Base-by-base conservation (phyloP, 202 grass and related monocot species). In the Zoysia matrella region DNA sequence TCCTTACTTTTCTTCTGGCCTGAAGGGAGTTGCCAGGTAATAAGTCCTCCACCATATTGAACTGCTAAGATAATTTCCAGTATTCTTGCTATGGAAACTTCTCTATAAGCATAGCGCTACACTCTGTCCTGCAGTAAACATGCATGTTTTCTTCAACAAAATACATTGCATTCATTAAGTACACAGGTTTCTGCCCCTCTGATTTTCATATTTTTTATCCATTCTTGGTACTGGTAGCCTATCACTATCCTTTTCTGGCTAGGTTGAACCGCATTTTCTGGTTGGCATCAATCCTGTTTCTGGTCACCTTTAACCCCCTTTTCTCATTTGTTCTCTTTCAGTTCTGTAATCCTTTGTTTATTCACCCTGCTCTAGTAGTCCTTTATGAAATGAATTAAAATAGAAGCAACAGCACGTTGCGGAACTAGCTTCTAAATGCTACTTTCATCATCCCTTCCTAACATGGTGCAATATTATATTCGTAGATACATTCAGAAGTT, bases 1-100 rank as follows among this genome's bases (percentile, higher is more conserved):
- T 85, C 95, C 95, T 55, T 98, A 95, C 83, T 98, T 98, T 69
- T 36, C 89, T 79, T 98, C 90, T 90, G 95, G 95, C 73, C 80
- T 98, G 82, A 98, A 98, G 80, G 95, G 95, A 70, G 95, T 95
- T 95, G 95, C 95, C 46, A 95, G 95, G 95, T 99, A 93, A 61
- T 50, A 52, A 41, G 1, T 1, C 85, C 44, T 51, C 60, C 54
- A 79, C 22, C 64, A 39, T 56, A 67, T 77, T 71, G 60, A 54
- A n/a, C 43, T 87, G 52, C 47, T 77, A 67, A 73, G 58, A 61
- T 83, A 52, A 42, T n/a, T 22, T 74, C 30, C 8, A 73, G 60
- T 64, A 40, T 67, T 82, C 56, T 39, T 66, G 36, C 71, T 40
- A 4, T 75, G 70, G 47, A 62, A 74, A 2, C 8, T 80, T 64